A percentile compares a stretch with the other conserved stretches of the same genome.
Evolutionary conservation across 208 protist species (phyloP).

Genomic region (Tritrichomonas musculus): DNA sequence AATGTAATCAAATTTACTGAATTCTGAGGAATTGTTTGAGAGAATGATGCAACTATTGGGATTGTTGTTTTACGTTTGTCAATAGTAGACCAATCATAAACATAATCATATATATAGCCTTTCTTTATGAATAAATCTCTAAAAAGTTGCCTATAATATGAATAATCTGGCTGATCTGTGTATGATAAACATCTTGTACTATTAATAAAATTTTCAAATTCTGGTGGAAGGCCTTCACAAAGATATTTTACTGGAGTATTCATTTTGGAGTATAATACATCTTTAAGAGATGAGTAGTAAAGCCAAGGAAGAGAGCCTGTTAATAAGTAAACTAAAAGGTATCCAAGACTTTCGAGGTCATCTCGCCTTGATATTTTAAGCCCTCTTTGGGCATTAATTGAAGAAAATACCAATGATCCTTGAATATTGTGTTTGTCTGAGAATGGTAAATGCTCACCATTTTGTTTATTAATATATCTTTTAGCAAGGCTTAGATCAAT

Average conservation of each 20-base stretch:
- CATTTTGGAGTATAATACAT: slow-evolving; percentile 18
- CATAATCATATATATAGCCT: not conserved
- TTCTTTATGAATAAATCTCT: not conserved
- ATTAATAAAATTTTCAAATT: slow-evolving; percentile 30
- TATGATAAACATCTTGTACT: not conserved
- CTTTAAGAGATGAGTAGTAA: not conserved
- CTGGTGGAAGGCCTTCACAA: slow-evolving; percentile 34
- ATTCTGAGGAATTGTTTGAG: too few species aligned
- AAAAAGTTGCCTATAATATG: not conserved
- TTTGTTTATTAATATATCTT: slow-evolving; percentile 90
- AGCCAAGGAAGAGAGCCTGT: slow-evolving; percentile 70
- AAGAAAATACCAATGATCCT: slow-evolving; percentile 96
- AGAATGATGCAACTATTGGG: too few species aligned
- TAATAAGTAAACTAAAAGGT: slow-evolving; percentile 97
- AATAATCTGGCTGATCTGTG: slow-evolving; percentile 35
- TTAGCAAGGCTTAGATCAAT: slow-evolving; percentile 79
- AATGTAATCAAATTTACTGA: too few species aligned
- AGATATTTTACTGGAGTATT: slow-evolving; percentile 11
- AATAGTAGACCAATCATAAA: not conserved
- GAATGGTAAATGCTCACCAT: slow-evolving; percentile 96
- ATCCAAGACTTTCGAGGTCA: slow-evolving; percentile 80
- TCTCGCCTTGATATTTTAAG: slow-evolving; percentile 70
- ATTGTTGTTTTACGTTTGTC: too few species aligned
- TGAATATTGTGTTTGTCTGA: slow-evolving; percentile 95
- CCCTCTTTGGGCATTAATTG: slow-evolving; percentile 97